Evolutionary conservation across 75 land plant species (phyloP), one percentile per base, ranked within the genome.

Genomic region (Larix kaempferi): DNA sequence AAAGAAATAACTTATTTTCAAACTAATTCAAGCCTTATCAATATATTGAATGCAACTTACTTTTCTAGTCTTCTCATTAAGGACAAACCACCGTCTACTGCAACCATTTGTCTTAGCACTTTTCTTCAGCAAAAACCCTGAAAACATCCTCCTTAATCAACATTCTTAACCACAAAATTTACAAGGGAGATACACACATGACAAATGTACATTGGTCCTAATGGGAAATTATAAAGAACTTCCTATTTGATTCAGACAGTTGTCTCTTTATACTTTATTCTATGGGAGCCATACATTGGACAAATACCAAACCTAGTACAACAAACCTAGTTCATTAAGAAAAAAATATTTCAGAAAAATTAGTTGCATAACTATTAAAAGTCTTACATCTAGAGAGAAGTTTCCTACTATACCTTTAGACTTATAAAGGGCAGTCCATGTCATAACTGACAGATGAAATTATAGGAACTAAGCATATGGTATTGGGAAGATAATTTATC

Each of bases 41-140:
- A 52, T n/a, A 62, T 21, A 21, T 29, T 11, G 27, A 56, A 73
- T 54, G 22, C 17, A 27, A 69, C 79, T 56, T 23, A 98, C 99
- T 93, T 93, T 95, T 16, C 93, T 91, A 80, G 89, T 86, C 75
- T 98, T 98, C 81, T 93, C 98, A 89, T 95, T 98, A 15, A 98
- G 80, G 57, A 98, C 99, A 90, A 98, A 98, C 99, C 99, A 98
- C 57, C 98, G 84, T 76, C 83, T 89, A 78, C 86, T 89, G 98
- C 99, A 98, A 13, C 86, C 91, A 87, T 86, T 92, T 71, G 87
- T 91, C 81, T 91, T 98, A 23, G 86, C 84, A 86, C 98, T 98
- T 85, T 84, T 92, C 82, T 93, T 98, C 81, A 88, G 66, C 73
- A 98, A 77, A 71, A 78, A 98, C 8, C 95, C 98, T 95, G 86